Base-by-base conservation (phyloP, 371 early-diverging fungal genomes). In the Fennellomyces sp. region DNA sequence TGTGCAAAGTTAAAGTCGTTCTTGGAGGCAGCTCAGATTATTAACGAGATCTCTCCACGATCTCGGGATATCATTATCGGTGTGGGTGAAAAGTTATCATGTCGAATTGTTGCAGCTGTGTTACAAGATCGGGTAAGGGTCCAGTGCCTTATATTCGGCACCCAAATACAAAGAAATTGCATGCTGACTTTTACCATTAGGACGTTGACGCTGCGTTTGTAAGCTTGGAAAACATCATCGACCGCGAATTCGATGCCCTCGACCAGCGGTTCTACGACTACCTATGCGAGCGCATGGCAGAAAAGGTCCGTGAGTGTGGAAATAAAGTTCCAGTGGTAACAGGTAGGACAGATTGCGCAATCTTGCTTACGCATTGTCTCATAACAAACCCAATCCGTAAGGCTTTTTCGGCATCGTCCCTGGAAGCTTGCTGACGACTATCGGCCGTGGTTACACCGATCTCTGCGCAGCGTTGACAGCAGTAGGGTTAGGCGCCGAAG, bases 381-480 rank as follows among this genome's bases (percentile, higher is more conserved):
- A 58, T 49, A 17, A 31, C 4, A 45, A 45, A 45, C 12, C 41
- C 6, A 8, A 41, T 41, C 8, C 1, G 5, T 23, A 21, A 81
- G 94, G 99, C 17, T 99, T 89, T 78, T 90, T 99, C 78, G 98
- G 99, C 12, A 90, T 91, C 19, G 94, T 97, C 2, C 99, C 99
- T 13, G 98, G 97, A 19, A 86, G 93, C 71, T 75, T 99, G 35
- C 70, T 99, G 60, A 76, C 81, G 30, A 92, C 92, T 64, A 90
- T 99, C 57, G 99, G 99, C 2, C 94, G 98, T 54, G 99, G 99
- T 19, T 99, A 99, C 79, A 97, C 98, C 0, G 99, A 99, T 73
- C 82, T 98, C 52, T 93, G 96, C 17, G 97, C 98, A 15, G 98
- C 98, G 2, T 80, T 99, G 54, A 81, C 94, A 19, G 96, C 99